Conservation (phyloP, 1,284 basidiomycete genomes). For the Apiotrichum montevideense region DNA sequence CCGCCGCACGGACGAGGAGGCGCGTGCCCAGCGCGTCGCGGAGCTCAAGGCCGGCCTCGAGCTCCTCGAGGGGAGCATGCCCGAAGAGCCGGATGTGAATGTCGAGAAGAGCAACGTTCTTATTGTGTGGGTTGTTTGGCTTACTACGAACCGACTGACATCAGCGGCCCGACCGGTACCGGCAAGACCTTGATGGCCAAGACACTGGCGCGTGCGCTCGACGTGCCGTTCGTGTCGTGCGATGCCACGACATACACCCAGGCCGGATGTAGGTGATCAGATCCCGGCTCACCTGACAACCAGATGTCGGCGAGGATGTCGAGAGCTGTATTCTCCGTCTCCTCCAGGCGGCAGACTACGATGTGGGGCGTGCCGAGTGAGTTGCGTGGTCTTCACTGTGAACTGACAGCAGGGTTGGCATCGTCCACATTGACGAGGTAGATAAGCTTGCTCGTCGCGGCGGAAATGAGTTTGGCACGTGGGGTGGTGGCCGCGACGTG, state of each 20-base stretch:
- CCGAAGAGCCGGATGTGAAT: conserved; percentile 21
- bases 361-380: conserved; percentile 58
- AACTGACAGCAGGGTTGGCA: conserved; percentile 61
- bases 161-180: conserved; percentile 47
- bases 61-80: neutral
- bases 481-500: conserved; percentile 69
- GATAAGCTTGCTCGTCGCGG: conserved; percentile 80
- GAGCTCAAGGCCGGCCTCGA: conserved; percentile 15
- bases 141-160: conserved; percentile 5
- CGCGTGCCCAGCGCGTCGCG: conserved; percentile 3
- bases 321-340: conserved; percentile 80
- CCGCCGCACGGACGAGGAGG: neutral
- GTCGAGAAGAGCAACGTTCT: conserved; percentile 93
- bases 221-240: conserved; percentile 75
- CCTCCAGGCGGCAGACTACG: conserved; percentile 77
- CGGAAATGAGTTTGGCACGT: conserved; percentile 51
- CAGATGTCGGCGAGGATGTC: conserved; percentile 91
- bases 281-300: conserved; percentile 11
- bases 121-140: conserved; percentile 58
- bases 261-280: conserved; percentile 46
- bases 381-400: conserved; percentile 9
- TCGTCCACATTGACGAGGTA: conserved; percentile 92
- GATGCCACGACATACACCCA: conserved; percentile 50
- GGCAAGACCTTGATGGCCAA: conserved; percentile 82
- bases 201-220: conserved; percentile 75